phyloP scores from a whole-genome alignment of 2,329 filamentous ascomycete species.

The Fusarium robinianum region DNA sequence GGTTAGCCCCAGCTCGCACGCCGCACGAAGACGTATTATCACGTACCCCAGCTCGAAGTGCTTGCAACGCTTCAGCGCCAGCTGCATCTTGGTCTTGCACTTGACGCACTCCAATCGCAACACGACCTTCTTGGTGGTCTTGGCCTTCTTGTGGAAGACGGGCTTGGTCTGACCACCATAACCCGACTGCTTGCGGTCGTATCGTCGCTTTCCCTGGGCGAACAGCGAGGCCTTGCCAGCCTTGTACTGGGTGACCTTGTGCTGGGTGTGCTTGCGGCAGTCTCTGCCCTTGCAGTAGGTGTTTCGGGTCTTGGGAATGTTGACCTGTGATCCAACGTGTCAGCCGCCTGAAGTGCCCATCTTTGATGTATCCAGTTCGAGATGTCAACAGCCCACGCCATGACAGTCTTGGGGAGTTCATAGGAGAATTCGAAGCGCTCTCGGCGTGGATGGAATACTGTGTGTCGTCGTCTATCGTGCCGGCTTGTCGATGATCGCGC shows the following conservation, averaged over 20 bases:
- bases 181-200: conserved; percentile 98
- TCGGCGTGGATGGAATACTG: too few species aligned
- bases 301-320: conserved; percentile 97
- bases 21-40: not conserved
- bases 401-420: conserved; percentile 28
- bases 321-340: conserved; percentile 67
- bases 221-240: conserved; percentile 94
- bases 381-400: conserved; percentile 17
- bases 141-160: conserved; percentile 99
- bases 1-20: conserved; percentile 46
- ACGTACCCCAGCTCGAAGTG: conserved; percentile 99
- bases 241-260: conserved; percentile 97
- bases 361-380: conserved; percentile 14
- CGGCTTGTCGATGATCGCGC: conserved; percentile 22
- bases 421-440: conserved; percentile 2
- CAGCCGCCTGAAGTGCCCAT: conserved; percentile 31
- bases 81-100: conserved; percentile 98
- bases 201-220: conserved; percentile 99
- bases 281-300: conserved; percentile 98
- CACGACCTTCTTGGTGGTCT: conserved; percentile 99
- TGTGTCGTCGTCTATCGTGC: conserved; percentile 24
- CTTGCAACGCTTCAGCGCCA: conserved; percentile 99
- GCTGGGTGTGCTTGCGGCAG: conserved; percentile 88
- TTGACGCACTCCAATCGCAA: conserved; percentile 95
- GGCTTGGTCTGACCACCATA: conserved; percentile 99